Evolutionary conservation across 1,139 yeast species (phyloP).

Genomic region (Geotrichum bryndzae): DNA sequence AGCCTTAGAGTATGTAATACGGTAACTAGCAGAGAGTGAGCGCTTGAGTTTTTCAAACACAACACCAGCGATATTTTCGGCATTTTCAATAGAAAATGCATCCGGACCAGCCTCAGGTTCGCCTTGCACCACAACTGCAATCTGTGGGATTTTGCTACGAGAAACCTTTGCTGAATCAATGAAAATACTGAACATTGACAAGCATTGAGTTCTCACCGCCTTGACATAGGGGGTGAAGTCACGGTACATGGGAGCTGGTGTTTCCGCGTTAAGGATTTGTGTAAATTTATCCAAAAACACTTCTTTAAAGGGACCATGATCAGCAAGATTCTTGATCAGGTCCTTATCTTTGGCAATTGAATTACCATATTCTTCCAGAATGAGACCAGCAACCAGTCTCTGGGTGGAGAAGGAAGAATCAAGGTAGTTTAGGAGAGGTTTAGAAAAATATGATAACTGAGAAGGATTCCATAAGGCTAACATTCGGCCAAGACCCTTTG

Average conservation of each 20-base stretch:
- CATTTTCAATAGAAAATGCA: conserved; percentile 77
- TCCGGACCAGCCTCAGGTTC: conserved; percentile 92
- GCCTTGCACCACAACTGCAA: conserved; percentile 89
- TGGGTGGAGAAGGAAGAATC: conserved; percentile 73
- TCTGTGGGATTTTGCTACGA: conserved; percentile 68
- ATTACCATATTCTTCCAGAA: conserved; percentile 67
- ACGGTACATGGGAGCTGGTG: conserved; percentile 55
- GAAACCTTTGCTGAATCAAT: conserved; percentile 70
- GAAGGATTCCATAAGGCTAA: conserved; percentile 49
- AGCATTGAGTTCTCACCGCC: conserved; percentile 81
- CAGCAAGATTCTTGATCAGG: conserved; percentile 22
- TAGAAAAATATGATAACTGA: conserved; percentile 19
- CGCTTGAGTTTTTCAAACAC: conserved; percentile 62
- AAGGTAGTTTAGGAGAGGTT: conserved; percentile 41
- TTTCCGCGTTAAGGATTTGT: conserved; percentile 42
- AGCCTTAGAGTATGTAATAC: conserved; percentile 66
- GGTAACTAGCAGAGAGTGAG: conserved; percentile 61
- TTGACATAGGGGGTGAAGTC: conserved; percentile 84
- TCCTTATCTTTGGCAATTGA: conserved; percentile 23
- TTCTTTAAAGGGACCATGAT: conserved; percentile 18
- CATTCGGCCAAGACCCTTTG: conserved; percentile 69
- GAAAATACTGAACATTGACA: conserved; percentile 72
- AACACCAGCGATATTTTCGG: conserved; percentile 62
- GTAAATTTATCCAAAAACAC: conserved; percentile 35
- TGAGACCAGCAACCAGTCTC: conserved; percentile 60